These are phyloP conservation scores for Schwanniomyces etchellsii DNA, from an alignment of 1,139 yeast species.

Conservation along the genomic window DNA sequence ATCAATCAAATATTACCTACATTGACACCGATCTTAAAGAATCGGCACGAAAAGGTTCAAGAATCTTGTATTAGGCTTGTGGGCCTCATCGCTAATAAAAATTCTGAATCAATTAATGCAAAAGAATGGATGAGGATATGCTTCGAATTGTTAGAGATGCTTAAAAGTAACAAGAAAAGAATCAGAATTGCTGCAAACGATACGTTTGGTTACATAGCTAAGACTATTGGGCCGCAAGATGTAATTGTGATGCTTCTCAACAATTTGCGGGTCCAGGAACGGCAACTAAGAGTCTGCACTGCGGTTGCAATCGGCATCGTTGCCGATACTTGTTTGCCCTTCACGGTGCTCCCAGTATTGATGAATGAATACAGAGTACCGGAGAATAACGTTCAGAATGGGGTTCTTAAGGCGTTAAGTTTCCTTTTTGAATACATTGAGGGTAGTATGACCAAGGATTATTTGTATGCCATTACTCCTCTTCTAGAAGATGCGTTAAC, in stretches of 20 bases:
- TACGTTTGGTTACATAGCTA: conserved; percentile 88
- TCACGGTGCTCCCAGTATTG: conserved; percentile 90
- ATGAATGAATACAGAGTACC: conserved; percentile 96
- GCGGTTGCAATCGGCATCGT: conserved; percentile 98
- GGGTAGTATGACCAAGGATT: conserved; percentile 67
- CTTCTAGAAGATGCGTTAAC: conserved; percentile 85
- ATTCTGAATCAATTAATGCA: conserved; percentile 84
- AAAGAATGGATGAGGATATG: conserved; percentile 98
- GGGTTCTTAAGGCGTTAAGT: conserved; percentile 87
- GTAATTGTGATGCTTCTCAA: conserved; percentile 80
- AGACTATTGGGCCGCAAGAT: conserved; percentile 95
- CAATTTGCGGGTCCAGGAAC: conserved; percentile 86
- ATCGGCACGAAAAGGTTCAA: conserved; percentile 89
- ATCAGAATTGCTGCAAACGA: conserved; percentile 83
- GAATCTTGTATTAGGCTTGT: conserved; percentile 76
- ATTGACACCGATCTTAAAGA: conserved; percentile 84
- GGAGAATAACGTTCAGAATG: conserved; percentile 91
- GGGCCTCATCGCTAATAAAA: conserved; percentile 77
- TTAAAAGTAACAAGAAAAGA: conserved; percentile 75
- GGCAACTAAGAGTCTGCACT: conserved; percentile 93
- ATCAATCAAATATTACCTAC: conserved; percentile 80
- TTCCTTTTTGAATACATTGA: conserved; percentile 93
- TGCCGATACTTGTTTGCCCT: conserved; percentile 90
- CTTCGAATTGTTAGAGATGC: conserved; percentile 82
- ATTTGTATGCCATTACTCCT: conserved; percentile 76